Evolutionary conservation across 2,329 filamentous ascomycete species (phyloP), one percentile per base, ranked within the genome.

Genomic region (Hypomyces rosellus): DNA sequence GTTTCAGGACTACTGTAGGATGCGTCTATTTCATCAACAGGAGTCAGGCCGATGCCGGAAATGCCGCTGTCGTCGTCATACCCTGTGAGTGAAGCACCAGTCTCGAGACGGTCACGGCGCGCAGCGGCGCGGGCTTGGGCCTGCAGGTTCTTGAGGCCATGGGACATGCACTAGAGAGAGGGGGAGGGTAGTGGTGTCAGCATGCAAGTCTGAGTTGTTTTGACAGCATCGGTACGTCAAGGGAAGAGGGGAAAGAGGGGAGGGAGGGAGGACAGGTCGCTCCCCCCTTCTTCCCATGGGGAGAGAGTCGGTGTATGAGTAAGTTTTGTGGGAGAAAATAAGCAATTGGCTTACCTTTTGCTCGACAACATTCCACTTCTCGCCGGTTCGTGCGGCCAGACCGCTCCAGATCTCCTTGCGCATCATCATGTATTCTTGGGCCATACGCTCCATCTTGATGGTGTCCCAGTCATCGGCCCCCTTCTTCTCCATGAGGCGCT

Each of bases 351-450:
- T 57, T 62, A 84, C 81, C 74, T 82, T 84, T 56, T 75, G 70
- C 67, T 85, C 80, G 34, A 84, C 76, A 8, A 81, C 82, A 57
- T 74, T 88, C 89, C 84, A 93, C 78, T 80, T 88, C 77, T 95
- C 89, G n/a, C 91, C 86, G 4, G 86, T 81, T 50, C 73, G 71
- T n/a, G 80, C 75, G 3, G 88, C 88, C 20, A 95, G 76, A 4
- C 82, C 75, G 49, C 78, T 78, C 89, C 89, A 95, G 63, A 95
- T 91, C 67, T 90, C 84, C 65, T 86, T 84, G 49, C 90, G 80
- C 71, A 87, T 80, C 54, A 76, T 77, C 80, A 89, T 88, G 69
- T 95, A 95, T 63, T 87, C 85, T 64, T 80, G 81, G 36, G 88
- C 86, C 38, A 95, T 73, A 9, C 76, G 75, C 64, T 92, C 86